A percentile compares a stretch with the other conserved stretches of the same genome.
These are phyloP conservation scores for Edaphochlamys debaryana DNA, from an alignment of 139 green algal genomes.

Conservation along the genomic window DNA sequence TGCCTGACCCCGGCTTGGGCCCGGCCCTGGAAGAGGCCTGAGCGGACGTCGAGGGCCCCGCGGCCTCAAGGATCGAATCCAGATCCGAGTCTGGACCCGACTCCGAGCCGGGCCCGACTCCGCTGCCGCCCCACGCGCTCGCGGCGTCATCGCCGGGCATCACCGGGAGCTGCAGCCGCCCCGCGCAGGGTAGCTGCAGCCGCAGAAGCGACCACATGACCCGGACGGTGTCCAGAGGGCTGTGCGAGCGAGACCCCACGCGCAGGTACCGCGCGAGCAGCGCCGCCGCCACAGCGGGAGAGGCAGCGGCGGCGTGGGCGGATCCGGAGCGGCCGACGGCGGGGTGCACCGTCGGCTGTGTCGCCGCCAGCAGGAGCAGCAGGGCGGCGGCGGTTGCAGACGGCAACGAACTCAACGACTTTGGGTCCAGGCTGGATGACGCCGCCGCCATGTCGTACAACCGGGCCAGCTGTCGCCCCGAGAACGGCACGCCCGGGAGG, in stretches of 20 bases:
- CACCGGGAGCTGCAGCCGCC: not conserved
- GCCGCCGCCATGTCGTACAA: constrained; percentile 25
- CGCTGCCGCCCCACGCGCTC: not conserved
- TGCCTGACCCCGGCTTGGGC: too few relatives aligned
- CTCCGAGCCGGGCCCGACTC: not conserved
- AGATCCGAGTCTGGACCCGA: too few relatives aligned
- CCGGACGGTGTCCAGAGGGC: constrained; percentile 7
- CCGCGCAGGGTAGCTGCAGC: constrained; percentile 20
- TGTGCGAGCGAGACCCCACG: constrained; percentile 4
- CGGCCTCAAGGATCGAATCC: too few relatives aligned
- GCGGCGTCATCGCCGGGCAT: not conserved
- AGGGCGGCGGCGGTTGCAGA: not conserved
- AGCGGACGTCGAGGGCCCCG: too few relatives aligned
- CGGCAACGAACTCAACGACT: not conserved
- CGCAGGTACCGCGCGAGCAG: constrained; percentile 29
- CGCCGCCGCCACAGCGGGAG: not conserved
- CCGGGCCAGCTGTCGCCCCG: constrained; percentile 7
- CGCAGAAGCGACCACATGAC: constrained; percentile 35
- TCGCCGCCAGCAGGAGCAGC: constrained; percentile 33
- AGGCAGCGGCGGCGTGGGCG: not conserved
- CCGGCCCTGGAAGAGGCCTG: not conserved
- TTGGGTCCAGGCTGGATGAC: not conserved
- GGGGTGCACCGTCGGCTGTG: constrained; percentile 22
- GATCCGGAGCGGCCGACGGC: not conserved
- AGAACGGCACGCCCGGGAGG: not conserved